Evolutionary conservation across 805 yeast species (phyloP).

Genomic region (Tetrapisispora taiwanensis): DNA sequence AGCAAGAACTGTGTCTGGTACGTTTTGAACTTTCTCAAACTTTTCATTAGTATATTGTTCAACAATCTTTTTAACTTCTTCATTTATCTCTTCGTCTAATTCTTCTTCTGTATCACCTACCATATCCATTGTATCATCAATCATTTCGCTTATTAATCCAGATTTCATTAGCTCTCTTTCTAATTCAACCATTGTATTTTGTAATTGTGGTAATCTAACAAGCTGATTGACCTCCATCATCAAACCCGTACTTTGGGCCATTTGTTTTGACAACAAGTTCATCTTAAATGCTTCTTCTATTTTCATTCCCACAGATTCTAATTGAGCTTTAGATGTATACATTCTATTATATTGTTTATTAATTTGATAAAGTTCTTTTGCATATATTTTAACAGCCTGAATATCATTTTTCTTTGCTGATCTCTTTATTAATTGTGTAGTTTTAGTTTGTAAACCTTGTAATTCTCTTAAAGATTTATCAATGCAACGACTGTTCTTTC

Average conservation of each 20-base stretch:
- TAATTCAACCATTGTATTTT: slow-evolving; percentile 73
- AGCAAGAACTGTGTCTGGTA: slow-evolving; percentile 20
- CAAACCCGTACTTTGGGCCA: slow-evolving; percentile 65
- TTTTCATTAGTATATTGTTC: slow-evolving; percentile 36
- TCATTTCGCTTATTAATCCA: slow-evolving; percentile 89
- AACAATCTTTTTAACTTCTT: slow-evolving; percentile 54
- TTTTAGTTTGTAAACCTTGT: slow-evolving; percentile 58
- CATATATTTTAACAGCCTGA: slow-evolving; percentile 67
- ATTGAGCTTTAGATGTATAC: slow-evolving; percentile 71
- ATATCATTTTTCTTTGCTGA: slow-evolving; percentile 69
- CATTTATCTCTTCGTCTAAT: slow-evolving; percentile 54
- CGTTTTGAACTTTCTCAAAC: slow-evolving; percentile 30
- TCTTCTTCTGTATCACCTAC: slow-evolving; percentile 58
- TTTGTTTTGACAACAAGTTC: slow-evolving; percentile 70
- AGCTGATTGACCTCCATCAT: slow-evolving; percentile 84
- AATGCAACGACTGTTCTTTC: slow-evolving; percentile 76
- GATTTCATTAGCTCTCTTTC: slow-evolving; percentile 79
- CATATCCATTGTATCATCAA: slow-evolving; percentile 76
- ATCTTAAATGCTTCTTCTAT: slow-evolving; percentile 85
- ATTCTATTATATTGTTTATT: slow-evolving; percentile 66
- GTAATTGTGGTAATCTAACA: slow-evolving; percentile 68
- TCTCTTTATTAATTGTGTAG: slow-evolving; percentile 63
- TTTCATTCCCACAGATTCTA: slow-evolving; percentile 79
- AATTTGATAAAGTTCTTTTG: slow-evolving; percentile 67
- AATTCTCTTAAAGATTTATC: slow-evolving; percentile 57